Evolutionary conservation across 805 yeast genomes (phyloP), one percentile per base, ranked within the genome.

Genomic region (Hanseniaspora hatyaiensis): DNA sequence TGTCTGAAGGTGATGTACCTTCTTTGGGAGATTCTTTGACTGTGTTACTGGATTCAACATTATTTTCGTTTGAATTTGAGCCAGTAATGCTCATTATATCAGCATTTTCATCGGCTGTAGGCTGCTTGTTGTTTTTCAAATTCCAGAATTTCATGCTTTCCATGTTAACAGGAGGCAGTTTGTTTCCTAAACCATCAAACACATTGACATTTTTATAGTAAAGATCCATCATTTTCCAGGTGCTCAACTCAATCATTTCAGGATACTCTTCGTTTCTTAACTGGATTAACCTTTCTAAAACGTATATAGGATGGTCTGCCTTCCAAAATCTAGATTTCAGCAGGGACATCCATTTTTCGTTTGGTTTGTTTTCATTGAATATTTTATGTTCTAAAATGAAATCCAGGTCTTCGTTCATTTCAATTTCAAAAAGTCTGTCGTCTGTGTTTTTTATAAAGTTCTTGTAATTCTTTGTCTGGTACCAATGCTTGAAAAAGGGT

Each of bases 361-460:
- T 29, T 20, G 15, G 8, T 19, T 36, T 36, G 16, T 15, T 23
- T 23, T 36, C 39, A 13, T 36, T 36, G 18, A 22, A 19, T n/a
- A n/a, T 13, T 8, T 36, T 36, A 18, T 37, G 31, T 18, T 37
- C 31, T n/a, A 37, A 24, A 18, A 32, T 31, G n/a, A 45, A 45
- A 6, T 45, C 49, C 24, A 45, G 9, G 9, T 30, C 38, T 11
- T 45, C 49, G 23, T 29, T 45, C 49, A 45, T 45, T 18, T 45
- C 49, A 24, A 38, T 38, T n/a, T 48, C 49, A 12, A 47, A 38
- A 23, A 55, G 12, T 64, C 73, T 69, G 3, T 57, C 61, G 30
- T 70, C 75, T 50, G 80, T 73, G 19, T 72, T 71, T 4, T 56
- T 51, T 11, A 66, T 51, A 47, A 80, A 65, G 3, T 57, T 50